phyloP scores from a whole-genome alignment of 768 basidiomycete genomes.

The Hericium coralloides region DNA sequence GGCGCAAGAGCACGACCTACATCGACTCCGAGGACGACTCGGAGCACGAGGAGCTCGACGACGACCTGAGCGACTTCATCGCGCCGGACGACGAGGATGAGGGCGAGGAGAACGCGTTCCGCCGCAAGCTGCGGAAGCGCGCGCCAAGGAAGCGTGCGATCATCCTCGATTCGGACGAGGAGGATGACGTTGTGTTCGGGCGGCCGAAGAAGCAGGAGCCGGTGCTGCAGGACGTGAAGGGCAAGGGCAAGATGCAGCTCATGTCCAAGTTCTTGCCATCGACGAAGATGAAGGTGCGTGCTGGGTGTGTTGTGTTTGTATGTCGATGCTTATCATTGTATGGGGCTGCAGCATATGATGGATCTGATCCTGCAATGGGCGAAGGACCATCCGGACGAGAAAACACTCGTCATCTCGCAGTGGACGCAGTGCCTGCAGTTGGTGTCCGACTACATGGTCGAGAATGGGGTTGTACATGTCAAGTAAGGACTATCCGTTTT shows the following conservation, averaged over 20 bases:
- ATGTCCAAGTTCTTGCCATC: slow-evolving; percentile 56
- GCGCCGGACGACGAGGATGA: slow-evolving; percentile 14
- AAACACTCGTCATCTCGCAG: slow-evolving; percentile 61
- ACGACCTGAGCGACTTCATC: slow-evolving; percentile 11
- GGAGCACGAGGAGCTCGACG: slow-evolving; percentile 16
- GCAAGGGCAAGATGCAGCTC: slow-evolving; percentile 25
- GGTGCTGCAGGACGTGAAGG: slow-evolving; percentile 1
- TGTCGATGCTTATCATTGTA: neutral
- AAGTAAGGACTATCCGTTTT: slow-evolving; percentile 29
- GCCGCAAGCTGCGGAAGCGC: neutral
- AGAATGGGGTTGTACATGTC: slow-evolving; percentile 42
- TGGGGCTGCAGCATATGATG: slow-evolving; percentile 42
- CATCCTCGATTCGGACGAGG: slow-evolving; percentile 27
- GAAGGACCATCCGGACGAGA: slow-evolving; percentile 47
- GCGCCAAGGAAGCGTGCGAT: neutral
- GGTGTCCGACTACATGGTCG: slow-evolving; percentile 51
- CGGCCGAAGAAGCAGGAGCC: slow-evolving; percentile 15
- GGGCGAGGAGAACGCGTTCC: neutral
- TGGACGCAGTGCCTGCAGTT: slow-evolving; percentile 61
- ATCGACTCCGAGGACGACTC: slow-evolving; percentile 21
- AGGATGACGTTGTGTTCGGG: slow-evolving; percentile 34
- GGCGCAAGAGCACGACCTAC: slow-evolving; percentile 33
- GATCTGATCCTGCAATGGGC: slow-evolving; percentile 37
- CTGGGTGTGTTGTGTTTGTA: neutral
- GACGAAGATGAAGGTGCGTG: slow-evolving; percentile 63